These are phyloP conservation scores for Xylariaceae sp. DNA, from an alignment of 2,329 filamentous ascomycete species.

Conservation along the genomic window DNA sequence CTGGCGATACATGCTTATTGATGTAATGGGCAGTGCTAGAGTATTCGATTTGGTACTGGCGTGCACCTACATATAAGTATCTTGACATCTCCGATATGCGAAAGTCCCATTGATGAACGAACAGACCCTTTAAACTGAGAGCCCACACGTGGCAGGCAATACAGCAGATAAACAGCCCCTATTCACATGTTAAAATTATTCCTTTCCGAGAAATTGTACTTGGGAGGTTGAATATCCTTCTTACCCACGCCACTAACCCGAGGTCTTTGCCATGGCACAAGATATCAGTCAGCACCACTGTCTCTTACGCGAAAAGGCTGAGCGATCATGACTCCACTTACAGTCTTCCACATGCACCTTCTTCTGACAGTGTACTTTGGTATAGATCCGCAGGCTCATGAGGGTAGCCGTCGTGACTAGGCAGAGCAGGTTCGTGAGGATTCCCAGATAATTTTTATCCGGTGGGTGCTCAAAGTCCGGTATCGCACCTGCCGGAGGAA, in stretches of 20 bases:
- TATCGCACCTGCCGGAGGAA: constrained; percentile 7
- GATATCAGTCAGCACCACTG: background rate
- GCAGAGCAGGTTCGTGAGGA: constrained; percentile 7
- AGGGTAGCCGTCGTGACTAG: background rate
- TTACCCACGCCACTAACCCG: constrained; percentile 3
- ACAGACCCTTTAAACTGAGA: constrained; percentile 10
- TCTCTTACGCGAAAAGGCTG: no score
- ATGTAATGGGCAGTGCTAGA: no score
- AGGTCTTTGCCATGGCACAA: constrained; percentile 1
- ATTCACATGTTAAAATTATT: background rate
- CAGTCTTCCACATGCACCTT: constrained; percentile 19
- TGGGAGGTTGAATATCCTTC: background rate
- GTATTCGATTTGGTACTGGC: background rate
- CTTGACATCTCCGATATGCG: constrained; percentile 8
- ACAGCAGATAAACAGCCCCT: constrained; percentile 2
- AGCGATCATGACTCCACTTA: constrained; percentile 9
- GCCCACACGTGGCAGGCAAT: constrained; percentile 3
- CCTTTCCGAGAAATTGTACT: no score
- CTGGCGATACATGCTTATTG: no score
- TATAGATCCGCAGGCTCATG: constrained; percentile 8
- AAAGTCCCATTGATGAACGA: constrained; percentile 21
- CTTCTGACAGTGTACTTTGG: constrained; percentile 12
- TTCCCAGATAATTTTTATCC: constrained; percentile 6
- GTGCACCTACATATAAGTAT: constrained; percentile 11
- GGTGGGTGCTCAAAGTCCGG: constrained; percentile 15